phyloP scores from a whole-genome alignment of 805 yeast species.

The Ogataea kodamae region DNA sequence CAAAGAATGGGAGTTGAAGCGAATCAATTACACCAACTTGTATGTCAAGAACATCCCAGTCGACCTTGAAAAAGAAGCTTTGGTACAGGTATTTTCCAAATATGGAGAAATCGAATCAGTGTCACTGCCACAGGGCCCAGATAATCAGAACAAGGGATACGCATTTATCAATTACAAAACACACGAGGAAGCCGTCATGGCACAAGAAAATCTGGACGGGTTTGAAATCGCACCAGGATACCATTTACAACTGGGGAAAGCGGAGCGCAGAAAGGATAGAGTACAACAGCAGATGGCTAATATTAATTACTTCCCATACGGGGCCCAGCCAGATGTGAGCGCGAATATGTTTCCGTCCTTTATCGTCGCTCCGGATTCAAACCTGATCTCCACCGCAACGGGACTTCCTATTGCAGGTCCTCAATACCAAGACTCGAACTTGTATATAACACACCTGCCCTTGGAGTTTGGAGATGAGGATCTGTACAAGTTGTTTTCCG shows the following conservation, averaged over 20 bases:
- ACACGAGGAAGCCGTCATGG: slow-evolving; percentile 47
- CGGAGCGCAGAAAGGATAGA: slow-evolving; percentile 39
- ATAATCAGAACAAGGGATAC: slow-evolving; percentile 37
- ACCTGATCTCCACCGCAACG: slow-evolving; percentile 26
- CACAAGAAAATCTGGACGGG: slow-evolving; percentile 47
- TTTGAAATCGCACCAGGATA: slow-evolving; percentile 34
- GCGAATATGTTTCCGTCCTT: slow-evolving; percentile 21
- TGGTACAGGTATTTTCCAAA: slow-evolving; percentile 41
- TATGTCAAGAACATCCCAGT: slow-evolving; percentile 51
- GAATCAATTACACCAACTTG: slow-evolving; percentile 49
- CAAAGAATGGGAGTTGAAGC: slow-evolving; percentile 41
- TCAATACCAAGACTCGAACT: slow-evolving; percentile 62
- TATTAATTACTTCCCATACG: slow-evolving; percentile 12
- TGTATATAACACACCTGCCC: slow-evolving; percentile 67
- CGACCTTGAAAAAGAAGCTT: slow-evolving; percentile 34
- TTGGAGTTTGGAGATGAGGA: slow-evolving; percentile 52
- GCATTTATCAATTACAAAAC: slow-evolving; percentile 51
- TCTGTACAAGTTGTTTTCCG: slow-evolving; percentile 39
- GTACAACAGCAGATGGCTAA: slow-evolving; percentile 25
- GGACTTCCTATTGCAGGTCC: slow-evolving; percentile 45
- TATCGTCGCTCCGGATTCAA: slow-evolving; percentile 29
- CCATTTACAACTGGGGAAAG: slow-evolving; percentile 38
- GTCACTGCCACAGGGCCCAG: slow-evolving; percentile 46
- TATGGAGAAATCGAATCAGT: slow-evolving; percentile 49
- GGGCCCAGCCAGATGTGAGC: slow-evolving; percentile 6